Evolutionary conservation across 108 stramenopile genomes (phyloP).

Genomic region (Stephanodiscus minutulus): DNA sequence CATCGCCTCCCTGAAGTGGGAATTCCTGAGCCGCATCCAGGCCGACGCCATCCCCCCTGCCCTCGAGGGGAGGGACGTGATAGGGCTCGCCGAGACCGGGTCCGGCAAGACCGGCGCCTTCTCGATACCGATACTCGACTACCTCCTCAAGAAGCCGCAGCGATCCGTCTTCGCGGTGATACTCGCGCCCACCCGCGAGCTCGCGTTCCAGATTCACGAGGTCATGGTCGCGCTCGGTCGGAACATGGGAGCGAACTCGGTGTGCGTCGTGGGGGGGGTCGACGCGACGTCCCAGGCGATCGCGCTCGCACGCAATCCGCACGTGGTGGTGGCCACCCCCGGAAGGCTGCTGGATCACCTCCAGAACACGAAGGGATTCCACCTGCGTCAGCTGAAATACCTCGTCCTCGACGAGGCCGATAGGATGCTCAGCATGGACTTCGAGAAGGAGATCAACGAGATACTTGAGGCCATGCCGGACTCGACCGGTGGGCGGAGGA

Average conservation of each 20-base stretch:
- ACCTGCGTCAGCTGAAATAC: conserved; percentile 87
- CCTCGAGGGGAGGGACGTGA: conserved; percentile 80
- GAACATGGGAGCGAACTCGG: conserved; percentile 86
- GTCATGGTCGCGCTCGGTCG: conserved; percentile 92
- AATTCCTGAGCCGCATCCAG: conserved; percentile 93
- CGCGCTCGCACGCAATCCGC: conserved; percentile 96
- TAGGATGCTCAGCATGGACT: conserved; percentile 94
- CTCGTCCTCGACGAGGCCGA: conserved; percentile 99
- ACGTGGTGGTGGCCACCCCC: conserved; percentile 97
- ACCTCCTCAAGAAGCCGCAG: conserved; percentile 84
- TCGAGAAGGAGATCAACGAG: conserved; percentile 92
- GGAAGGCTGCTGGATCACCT: conserved; percentile 97
- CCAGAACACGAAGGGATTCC: conserved; percentile 98
- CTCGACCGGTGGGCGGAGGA: conserved; percentile 65
- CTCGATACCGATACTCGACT: conserved; percentile 90
- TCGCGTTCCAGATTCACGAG: conserved; percentile 99
- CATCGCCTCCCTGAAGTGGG: conserved; percentile 88
- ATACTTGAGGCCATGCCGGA: conserved; percentile 91
- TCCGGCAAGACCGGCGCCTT: conserved; percentile 96
- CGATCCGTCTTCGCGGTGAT: conserved; percentile 84
- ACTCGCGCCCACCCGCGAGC: conserved; percentile 97
- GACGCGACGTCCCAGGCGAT: conserved; percentile 93
- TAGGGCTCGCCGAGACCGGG: conserved; percentile 93
- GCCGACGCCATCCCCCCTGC: conserved; percentile 87
- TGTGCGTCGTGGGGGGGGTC: conserved; percentile 98